These are phyloP conservation scores for Nemania diffusa DNA, from an alignment of 2,329 filamentous ascomycete species.

Conservation along the genomic window DNA sequence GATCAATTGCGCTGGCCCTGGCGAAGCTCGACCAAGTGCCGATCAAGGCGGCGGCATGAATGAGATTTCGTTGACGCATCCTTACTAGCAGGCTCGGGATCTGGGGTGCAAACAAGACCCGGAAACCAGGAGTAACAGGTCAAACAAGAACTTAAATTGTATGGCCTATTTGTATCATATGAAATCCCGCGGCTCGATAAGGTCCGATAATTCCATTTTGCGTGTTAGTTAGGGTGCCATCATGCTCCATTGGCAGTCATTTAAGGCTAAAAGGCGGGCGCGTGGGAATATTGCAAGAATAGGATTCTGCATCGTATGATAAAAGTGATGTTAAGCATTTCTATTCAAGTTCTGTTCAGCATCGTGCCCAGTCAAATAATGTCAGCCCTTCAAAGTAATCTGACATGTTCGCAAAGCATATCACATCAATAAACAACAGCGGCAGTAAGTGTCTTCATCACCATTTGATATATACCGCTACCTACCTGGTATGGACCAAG, in stretches of 20 bases:
- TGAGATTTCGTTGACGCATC: constrained; percentile 25
- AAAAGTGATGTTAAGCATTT: too few species aligned
- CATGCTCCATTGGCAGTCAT: neutral
- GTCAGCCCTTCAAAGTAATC: too few species aligned
- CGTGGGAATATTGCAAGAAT: neutral
- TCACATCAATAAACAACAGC: too few species aligned
- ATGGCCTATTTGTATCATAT: constrained; percentile 7
- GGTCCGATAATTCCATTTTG: constrained; percentile 23
- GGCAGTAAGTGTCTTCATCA: too few species aligned
- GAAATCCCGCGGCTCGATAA: constrained; percentile 6
- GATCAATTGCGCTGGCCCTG: constrained; percentile 40
- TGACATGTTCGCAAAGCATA: too few species aligned
- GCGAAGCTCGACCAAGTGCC: constrained; percentile 29
- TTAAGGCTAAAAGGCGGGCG: constrained; percentile 28
- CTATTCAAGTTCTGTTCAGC: too few species aligned
- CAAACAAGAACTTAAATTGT: neutral
- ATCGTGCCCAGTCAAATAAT: too few species aligned
- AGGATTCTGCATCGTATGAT: too few species aligned
- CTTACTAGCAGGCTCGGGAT: neutral
- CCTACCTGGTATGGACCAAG: too few species aligned
- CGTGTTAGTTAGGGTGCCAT: neutral
- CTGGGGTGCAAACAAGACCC: neutral
- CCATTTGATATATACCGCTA: too few species aligned
- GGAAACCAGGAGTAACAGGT: neutral
- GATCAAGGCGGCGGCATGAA: constrained; percentile 21